Conservation (phyloP, 257 asterid species). For the Ajuga chamaepitys region DNA sequence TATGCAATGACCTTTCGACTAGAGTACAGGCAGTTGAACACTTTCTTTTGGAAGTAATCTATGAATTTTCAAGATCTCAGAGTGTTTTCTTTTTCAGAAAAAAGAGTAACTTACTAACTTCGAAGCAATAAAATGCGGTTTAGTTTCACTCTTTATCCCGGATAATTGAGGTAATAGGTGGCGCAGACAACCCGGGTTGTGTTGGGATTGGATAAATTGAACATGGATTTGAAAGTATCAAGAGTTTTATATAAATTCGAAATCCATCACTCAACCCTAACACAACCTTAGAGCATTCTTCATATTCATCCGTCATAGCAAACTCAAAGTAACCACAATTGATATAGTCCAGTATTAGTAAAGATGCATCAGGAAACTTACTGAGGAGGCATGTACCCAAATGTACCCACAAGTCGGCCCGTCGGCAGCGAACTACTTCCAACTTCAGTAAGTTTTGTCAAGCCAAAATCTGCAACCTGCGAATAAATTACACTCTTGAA, state of each 20-base stretch:
- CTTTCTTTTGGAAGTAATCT: too few relatives aligned
- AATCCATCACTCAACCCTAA: too few relatives aligned
- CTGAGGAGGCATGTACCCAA: slow-evolving; percentile 99
- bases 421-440: slow-evolving; percentile 81
- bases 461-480: slow-evolving; percentile 98
- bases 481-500: neutral
- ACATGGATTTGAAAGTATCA: too few relatives aligned
- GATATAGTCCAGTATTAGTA: too few relatives aligned
- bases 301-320: neutral
- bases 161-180: neutral
- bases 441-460: slow-evolving; percentile 85
- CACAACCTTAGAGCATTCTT: too few relatives aligned
- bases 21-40: too few relatives aligned
- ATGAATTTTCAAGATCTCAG: too few relatives aligned
- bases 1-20: too few relatives aligned
- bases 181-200: slow-evolving; percentile 8
- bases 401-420: slow-evolving; percentile 85
- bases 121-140: neutral
- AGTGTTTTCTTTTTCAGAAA: too few relatives aligned
- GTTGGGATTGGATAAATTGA: too few relatives aligned
- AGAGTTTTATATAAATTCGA: too few relatives aligned
- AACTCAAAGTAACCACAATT: neutral
- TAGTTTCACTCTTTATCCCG: neutral
- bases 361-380: slow-evolving; percentile 38
- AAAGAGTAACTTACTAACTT: too few relatives aligned